These are phyloP conservation scores for Termitomyces eurrhizus DNA, from an alignment of 768 basidiomycete species.

Conservation along the genomic window DNA sequence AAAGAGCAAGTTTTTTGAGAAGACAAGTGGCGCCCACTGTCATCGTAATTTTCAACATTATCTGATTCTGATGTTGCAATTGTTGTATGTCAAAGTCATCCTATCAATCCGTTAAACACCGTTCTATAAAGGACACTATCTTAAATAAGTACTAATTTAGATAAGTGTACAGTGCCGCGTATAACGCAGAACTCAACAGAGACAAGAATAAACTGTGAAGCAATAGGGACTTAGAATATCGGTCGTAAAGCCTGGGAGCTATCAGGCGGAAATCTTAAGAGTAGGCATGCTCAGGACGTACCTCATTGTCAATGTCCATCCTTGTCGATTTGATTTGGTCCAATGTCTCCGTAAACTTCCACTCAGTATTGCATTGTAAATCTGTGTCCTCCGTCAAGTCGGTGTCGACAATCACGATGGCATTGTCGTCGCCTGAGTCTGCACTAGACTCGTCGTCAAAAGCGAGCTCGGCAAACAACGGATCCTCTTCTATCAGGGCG, in stretches of 20 bases:
- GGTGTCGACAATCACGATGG: conserved; percentile 9
- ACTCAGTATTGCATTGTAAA: not conserved
- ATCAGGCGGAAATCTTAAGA: not conserved
- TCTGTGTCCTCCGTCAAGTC: not conserved
- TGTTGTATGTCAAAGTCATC: too few relatives aligned
- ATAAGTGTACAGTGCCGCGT: not conserved
- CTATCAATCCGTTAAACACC: not conserved
- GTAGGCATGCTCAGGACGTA: not conserved
- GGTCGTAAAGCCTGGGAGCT: not conserved
- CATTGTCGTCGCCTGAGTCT: not conserved
- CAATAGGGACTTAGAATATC: not conserved
- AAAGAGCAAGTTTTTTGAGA: not conserved
- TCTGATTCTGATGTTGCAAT: too few relatives aligned
- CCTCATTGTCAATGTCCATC: not conserved
- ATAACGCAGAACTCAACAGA: not conserved
- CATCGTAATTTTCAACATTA: not conserved
- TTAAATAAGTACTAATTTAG: not conserved
- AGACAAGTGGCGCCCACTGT: too few relatives aligned
- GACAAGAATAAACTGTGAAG: not conserved
- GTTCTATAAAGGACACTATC: not conserved
- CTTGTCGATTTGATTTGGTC: conserved; percentile 1
- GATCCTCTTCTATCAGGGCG: conserved; percentile 21
- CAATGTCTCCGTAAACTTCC: conserved; percentile 5
- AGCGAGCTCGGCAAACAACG: conserved; percentile 11
- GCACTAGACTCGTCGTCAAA: conserved; percentile 5